Percentiles rank a stretch among this genome's conserved stretches.
phyloP scores from a whole-genome alignment of 2,329 filamentous ascomycete species.

The Aspergillus sp. region DNA sequence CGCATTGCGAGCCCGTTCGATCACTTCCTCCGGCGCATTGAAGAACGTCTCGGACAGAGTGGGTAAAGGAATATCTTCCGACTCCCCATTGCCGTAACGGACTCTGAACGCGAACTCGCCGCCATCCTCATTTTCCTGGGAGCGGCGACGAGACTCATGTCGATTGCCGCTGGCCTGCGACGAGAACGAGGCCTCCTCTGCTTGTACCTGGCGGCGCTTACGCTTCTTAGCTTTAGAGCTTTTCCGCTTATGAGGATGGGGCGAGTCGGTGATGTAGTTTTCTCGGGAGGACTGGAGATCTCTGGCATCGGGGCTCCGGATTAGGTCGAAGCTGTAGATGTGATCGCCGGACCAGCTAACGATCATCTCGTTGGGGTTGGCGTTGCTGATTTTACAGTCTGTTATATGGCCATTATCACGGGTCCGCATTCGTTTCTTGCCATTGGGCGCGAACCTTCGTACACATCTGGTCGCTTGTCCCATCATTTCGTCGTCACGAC shows the following conservation, averaged over 20 bases:
- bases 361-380: slow-evolving; percentile 60
- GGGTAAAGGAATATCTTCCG: slow-evolving; percentile 50
- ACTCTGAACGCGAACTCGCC: slow-evolving; percentile 49
- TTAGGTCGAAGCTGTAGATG: slow-evolving; percentile 60
- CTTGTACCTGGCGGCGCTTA: slow-evolving; percentile 45
- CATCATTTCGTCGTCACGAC: slow-evolving; percentile 49
- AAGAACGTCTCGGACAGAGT: slow-evolving; percentile 17
- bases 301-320: slow-evolving; percentile 50
- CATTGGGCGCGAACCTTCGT: slow-evolving; percentile 57
- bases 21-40: slow-evolving; percentile 25
- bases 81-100: slow-evolving; percentile 54
- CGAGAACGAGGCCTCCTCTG: slow-evolving; percentile 32
- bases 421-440: slow-evolving; percentile 42
- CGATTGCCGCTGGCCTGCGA: slow-evolving; percentile 38
- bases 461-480: slow-evolving; percentile 58
- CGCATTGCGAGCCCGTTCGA: slow-evolving; percentile 38
- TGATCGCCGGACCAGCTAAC: slow-evolving; percentile 63
- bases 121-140: slow-evolving; percentile 31
- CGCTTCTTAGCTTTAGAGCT: slow-evolving; percentile 46
- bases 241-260: slow-evolving; percentile 24
- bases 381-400: slow-evolving; percentile 64
- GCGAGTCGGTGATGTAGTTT: slow-evolving; percentile 17
- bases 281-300: slow-evolving; percentile 31
- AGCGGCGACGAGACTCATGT: slow-evolving; percentile 44
- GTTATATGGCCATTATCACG: slow-evolving; percentile 59